Percentiles rank a stretch among this genome's conserved stretches.
These are phyloP conservation scores for Blastomyces silverae DNA, from an alignment of 2,329 filamentous ascomycete genomes.

Conservation along the genomic window DNA sequence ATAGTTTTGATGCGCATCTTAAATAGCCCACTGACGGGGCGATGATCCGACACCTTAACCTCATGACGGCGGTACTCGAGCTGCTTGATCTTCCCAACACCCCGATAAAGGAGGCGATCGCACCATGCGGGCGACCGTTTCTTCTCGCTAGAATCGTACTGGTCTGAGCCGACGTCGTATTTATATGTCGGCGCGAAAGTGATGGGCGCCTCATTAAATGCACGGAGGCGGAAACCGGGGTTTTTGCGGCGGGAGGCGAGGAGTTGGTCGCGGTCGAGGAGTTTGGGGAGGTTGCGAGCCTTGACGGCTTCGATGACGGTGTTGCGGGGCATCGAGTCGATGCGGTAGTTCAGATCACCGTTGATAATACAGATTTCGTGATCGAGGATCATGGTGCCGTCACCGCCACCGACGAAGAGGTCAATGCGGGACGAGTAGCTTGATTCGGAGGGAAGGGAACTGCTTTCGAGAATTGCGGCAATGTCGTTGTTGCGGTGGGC, in stretches of 20 bases:
- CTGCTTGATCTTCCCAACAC: constrained; percentile 74
- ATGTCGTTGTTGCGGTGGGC: constrained; percentile 89
- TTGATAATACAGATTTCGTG: constrained; percentile 97
- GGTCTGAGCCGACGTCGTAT: constrained; percentile 92
- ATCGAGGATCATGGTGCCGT: constrained; percentile 89
- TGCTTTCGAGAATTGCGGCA: constrained; percentile 76
- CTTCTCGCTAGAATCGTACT: constrained; percentile 92
- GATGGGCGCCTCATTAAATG: constrained; percentile 86
- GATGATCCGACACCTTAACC: constrained; percentile 82
- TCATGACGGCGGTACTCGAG: constrained; percentile 84
- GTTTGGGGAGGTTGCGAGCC: constrained; percentile 70
- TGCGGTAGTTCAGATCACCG: constrained; percentile 95
- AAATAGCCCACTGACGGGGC: constrained; percentile 83
- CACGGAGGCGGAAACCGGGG: constrained; percentile 77
- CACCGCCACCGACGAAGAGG: constrained; percentile 82
- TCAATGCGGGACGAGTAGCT: constrained; percentile 64
- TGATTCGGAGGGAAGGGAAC: constrained; percentile 64
- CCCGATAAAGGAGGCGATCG: constrained; percentile 82
- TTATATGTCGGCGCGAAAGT: constrained; percentile 96
- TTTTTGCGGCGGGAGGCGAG: constrained; percentile 84
- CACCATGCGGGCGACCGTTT: constrained; percentile 93
- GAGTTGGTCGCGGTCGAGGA: constrained; percentile 89
- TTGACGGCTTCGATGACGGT: constrained; percentile 82
- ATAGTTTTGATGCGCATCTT: constrained; percentile 79
- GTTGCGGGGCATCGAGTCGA: constrained; percentile 92